These are phyloP conservation scores for Pseudisothecium myosuroides DNA, from an alignment of 225 moss, liverwort and hornwort genomes.

Conservation along the genomic window DNA sequence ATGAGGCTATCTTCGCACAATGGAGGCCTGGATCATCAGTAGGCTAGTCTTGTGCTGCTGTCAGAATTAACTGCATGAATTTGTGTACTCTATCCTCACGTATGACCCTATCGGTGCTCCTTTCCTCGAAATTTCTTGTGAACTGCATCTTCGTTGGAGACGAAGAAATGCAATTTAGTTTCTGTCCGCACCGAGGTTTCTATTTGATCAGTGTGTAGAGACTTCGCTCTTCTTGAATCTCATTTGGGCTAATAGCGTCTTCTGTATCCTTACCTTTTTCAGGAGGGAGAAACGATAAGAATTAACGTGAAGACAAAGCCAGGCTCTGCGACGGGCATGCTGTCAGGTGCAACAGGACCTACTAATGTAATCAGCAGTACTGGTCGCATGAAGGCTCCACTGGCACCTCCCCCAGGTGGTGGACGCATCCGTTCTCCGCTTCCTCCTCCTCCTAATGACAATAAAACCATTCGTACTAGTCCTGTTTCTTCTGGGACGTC, in stretches of 20 bases:
- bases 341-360: slow-evolving; percentile 57
- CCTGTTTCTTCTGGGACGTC: slow-evolving; percentile 44
- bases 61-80: background rate
- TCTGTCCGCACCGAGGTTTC: background rate
- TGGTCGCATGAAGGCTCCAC: slow-evolving; percentile 77
- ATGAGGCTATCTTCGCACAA: background rate
- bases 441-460: slow-evolving; percentile 92
- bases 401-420: slow-evolving; percentile 94
- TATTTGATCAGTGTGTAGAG: background rate
- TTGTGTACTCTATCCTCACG: background rate
- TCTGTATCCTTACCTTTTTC: background rate
- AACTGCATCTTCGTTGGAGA: background rate
- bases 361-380: slow-evolving; percentile 39
- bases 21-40: background rate
- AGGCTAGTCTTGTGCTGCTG: background rate
- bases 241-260: background rate
- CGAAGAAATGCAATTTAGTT: background rate
- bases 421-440: slow-evolving; percentile 87
- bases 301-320: slow-evolving; percentile 91
- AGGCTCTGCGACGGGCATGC: slow-evolving; percentile 70
- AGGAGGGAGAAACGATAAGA: slow-evolving; percentile 98
- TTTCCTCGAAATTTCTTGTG: background rate
- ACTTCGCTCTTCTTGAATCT: background rate
- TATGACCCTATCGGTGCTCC: background rate
- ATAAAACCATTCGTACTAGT: slow-evolving; percentile 38